These are phyloP conservation scores for Verbascum thapsus DNA, from an alignment of 257 asterid species.

Conservation along the genomic window DNA sequence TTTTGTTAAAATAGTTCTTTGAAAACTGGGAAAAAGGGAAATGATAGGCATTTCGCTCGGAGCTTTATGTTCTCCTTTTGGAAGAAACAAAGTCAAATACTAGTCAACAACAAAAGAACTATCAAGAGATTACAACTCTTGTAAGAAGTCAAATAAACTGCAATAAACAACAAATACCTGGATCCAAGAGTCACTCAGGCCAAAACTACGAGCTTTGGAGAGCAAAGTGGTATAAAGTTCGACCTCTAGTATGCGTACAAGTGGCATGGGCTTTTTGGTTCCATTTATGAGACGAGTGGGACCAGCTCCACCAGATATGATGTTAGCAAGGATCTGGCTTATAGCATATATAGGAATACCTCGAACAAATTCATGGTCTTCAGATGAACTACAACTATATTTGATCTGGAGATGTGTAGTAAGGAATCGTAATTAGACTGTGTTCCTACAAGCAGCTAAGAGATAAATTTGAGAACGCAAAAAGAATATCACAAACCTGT, in stretches of 20 bases:
- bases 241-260: slow-evolving; percentile 79
- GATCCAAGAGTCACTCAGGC: slow-evolving; percentile 92
- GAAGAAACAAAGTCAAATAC: neutral
- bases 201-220: slow-evolving; percentile 99
- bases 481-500: slow-evolving; percentile 62
- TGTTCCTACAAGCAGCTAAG: slow-evolving; percentile 28
- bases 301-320: slow-evolving; percentile 61
- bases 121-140: slow-evolving; percentile 10
- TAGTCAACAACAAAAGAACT: slow-evolving; percentile 11
- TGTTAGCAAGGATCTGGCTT: slow-evolving; percentile 73
- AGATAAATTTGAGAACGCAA: slow-evolving; percentile 32
- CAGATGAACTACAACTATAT: slow-evolving; percentile 76
- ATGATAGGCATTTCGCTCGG: too few species aligned
- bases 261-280: slow-evolving; percentile 88
- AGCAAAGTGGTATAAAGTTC: slow-evolving; percentile 96
- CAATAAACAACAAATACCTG: slow-evolving; percentile 52
- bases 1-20: too few species aligned
- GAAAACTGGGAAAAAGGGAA: too few species aligned
- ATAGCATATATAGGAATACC: slow-evolving; percentile 83
- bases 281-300: slow-evolving; percentile 78
- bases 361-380: slow-evolving; percentile 94
- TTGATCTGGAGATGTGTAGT: slow-evolving; percentile 66
- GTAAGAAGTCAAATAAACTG: slow-evolving; percentile 17
- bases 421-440: slow-evolving; percentile 33
- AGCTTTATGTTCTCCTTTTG: neutral